These are phyloP conservation scores for Ampelocalamus luodianensis DNA, from an alignment of 176 grass and related monocot genomes.

Conservation along the genomic window DNA sequence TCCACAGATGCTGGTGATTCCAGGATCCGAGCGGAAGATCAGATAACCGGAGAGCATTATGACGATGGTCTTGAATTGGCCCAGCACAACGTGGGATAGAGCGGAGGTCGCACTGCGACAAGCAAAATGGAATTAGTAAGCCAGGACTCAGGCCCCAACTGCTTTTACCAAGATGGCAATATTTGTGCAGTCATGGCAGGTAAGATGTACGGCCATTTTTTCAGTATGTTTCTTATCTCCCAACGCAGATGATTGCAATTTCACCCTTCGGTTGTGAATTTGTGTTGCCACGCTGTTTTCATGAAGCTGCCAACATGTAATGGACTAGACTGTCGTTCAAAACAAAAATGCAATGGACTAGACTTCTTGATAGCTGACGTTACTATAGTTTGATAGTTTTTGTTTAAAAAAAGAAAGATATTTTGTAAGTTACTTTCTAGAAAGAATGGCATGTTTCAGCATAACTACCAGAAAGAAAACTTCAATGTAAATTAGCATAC, in stretches of 20 bases:
- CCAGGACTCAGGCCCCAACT: neutral
- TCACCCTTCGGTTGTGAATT: neutral
- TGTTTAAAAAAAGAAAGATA: neutral
- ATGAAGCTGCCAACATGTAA: neutral
- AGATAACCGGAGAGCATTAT: conserved; percentile 84
- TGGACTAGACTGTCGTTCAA: neutral
- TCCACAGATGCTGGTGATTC: conserved; percentile 70
- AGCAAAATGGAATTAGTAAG: neutral
- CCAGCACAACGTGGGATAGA: conserved; percentile 84
- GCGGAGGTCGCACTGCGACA: conserved; percentile 79
- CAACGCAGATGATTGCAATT: neutral
- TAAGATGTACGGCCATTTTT: neutral
- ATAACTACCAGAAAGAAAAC: neutral
- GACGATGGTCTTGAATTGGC: conserved; percentile 90
- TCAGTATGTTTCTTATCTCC: neutral
- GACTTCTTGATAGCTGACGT: neutral
- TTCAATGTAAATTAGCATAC: conserved; percentile 4
- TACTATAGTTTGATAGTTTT: conserved; percentile 10
- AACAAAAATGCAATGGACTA: neutral
- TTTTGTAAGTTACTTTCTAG: neutral
- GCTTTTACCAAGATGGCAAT: neutral
- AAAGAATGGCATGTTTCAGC: neutral
- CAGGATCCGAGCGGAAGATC: conserved; percentile 83
- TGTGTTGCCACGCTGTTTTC: neutral
- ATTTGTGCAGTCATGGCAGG: neutral